A percentile compares a stretch with the other conserved stretches of the same genome.
phyloP scores from a whole-genome alignment of 768 basidiomycete genomes.

The Baorangia bicolor region DNA sequence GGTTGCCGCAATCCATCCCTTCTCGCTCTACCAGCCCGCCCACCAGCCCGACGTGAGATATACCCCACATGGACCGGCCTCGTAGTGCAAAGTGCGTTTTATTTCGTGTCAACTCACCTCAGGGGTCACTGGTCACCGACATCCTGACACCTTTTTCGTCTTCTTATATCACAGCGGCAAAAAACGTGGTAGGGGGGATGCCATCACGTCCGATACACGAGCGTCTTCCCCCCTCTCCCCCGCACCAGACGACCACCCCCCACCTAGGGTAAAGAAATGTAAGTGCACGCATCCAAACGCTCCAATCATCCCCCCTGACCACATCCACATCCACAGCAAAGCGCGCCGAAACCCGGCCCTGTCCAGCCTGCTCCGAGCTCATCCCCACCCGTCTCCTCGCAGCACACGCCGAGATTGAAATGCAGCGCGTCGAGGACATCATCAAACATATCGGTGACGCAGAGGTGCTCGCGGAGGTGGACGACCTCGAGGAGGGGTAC shows the following conservation, averaged over 20 bases:
- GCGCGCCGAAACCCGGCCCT: constrained; percentile 71
- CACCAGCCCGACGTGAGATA: background rate
- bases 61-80: constrained; percentile 8
- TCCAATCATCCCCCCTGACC: background rate
- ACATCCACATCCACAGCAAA: constrained; percentile 45
- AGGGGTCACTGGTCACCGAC: constrained; percentile 1
- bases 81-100: constrained; percentile 29
- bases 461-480: constrained; percentile 48
- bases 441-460: constrained; percentile 60
- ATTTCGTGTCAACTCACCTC: background rate
- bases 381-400: constrained; percentile 73
- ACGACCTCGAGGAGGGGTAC: constrained; percentile 56
- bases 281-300: constrained; percentile 20
- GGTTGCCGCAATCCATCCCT: constrained; percentile 11
- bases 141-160: background rate
- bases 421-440: constrained; percentile 67
- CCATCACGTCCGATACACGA: constrained; percentile 10
- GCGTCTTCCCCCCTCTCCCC: constrained; percentile 37
- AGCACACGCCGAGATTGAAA: constrained; percentile 63
- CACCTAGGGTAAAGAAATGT: constrained; percentile 50
- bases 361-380: constrained; percentile 70
- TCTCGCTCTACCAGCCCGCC: constrained; percentile 2
- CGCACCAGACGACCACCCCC: constrained; percentile 26
- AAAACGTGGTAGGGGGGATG: constrained; percentile 42
- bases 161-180: constrained; percentile 39